Base-by-base conservation (phyloP, 495 filamentous ascomycete species). In the Neurospora intermedia region DNA sequence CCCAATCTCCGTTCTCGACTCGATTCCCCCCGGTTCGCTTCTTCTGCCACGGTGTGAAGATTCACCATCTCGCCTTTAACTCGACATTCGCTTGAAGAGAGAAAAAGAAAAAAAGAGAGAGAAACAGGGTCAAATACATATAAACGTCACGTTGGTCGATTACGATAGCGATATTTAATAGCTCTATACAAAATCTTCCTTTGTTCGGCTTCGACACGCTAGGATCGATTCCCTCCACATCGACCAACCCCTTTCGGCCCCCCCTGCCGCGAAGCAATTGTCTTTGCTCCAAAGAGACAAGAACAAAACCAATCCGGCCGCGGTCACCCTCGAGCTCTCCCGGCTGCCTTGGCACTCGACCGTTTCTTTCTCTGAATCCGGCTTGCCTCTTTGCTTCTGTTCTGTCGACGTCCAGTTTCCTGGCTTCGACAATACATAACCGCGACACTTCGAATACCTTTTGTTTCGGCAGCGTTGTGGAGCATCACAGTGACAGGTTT, bases 91-190 rank as follows among this genome's bases (percentile, higher is more conserved):
- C 74, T 76, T 74, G 42, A 41, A 39, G 72, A 73, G 70, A 74
- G 69, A 66, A 45, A 73, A 4, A 38, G 35, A 38, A 6, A 6
- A 38, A 38, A 6, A 38, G 35, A 73, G 54, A 72, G 66, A 73
- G 31, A 72, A 23, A 62, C 13, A 35, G 23, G 8, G 20, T 59
- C 20, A 20, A 23, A 54, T 46, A 46, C 45, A 20, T 48, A 48
- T 48, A 59, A 59, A 23, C 48, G 23, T 59, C 48, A 59, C 45
- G 66, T 76, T 75, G 71, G 42, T 70, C 70, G 69, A 76, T 54
- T 75, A 72, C 75, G 59, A 75, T 74, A 80, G 69, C 70, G 70
- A 73, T 71, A 73, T 79, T 77, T 79, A 79, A 79, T 79, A 76
- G 74, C 41, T 71, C 43, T 23, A 72, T 66, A 45, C 62, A 73